Evolutionary conservation across 768 basidiomycete genomes (phyloP).

Genomic region (Mycena haematopus): DNA sequence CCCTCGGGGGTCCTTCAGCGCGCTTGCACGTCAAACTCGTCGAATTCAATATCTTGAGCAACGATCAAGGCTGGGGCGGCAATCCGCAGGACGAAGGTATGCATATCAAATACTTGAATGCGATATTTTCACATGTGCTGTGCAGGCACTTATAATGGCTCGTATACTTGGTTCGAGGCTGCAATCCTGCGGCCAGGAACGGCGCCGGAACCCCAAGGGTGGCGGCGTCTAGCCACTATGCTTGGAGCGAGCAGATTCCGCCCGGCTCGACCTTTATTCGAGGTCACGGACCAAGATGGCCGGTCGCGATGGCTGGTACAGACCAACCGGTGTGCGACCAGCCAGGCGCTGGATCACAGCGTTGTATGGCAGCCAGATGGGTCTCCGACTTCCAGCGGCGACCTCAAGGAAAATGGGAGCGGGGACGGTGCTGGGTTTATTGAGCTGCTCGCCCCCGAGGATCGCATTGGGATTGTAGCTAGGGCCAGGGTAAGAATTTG

Average conservation of each 20-base stretch:
- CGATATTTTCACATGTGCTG: background rate
- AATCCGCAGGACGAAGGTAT: slow-evolving; percentile 23
- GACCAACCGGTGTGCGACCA: slow-evolving; percentile 7
- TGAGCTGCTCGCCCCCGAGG: background rate
- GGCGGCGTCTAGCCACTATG: background rate
- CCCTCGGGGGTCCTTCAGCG: background rate
- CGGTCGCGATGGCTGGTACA: slow-evolving; percentile 10
- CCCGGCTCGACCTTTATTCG: background rate
- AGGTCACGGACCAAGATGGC: background rate
- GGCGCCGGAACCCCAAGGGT: background rate
- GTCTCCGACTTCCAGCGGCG: background rate
- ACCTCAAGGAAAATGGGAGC: background rate
- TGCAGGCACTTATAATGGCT: slow-evolving; percentile 34
- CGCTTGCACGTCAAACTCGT: slow-evolving; percentile 32
- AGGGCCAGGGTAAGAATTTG: slow-evolving; percentile 1
- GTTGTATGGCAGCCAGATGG: background rate
- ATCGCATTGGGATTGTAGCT: slow-evolving; percentile 9
- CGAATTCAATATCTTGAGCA: slow-evolving; percentile 30
- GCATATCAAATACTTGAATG: background rate
- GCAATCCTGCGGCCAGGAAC: slow-evolving; percentile 22
- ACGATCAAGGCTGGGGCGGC: slow-evolving; percentile 36
- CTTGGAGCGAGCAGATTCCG: background rate
- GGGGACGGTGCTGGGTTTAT: slow-evolving; percentile 16
- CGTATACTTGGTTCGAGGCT: slow-evolving; percentile 36
- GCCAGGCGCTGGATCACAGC: background rate